Conservation (phyloP, 2,329 filamentous ascomycete genomes). For the Lachnellula willkommii region DNA sequence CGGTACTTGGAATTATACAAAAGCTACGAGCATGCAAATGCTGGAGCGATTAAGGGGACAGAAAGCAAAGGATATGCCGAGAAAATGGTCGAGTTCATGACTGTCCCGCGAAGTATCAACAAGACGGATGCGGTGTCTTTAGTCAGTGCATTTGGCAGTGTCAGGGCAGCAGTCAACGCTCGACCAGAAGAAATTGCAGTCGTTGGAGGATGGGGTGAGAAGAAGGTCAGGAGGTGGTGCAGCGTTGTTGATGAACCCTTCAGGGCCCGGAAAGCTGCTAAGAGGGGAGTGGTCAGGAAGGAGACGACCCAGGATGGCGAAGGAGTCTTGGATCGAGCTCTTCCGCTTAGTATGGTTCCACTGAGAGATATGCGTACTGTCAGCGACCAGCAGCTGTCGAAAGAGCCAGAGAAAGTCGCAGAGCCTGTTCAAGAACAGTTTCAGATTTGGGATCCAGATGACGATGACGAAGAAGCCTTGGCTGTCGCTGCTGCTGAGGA, state of each 20-base stretch:
- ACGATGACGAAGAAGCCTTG: slow-evolving; percentile 46
- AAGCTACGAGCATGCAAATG: slow-evolving; percentile 78
- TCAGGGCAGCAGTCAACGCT: slow-evolving; percentile 82
- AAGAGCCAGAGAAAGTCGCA: slow-evolving; percentile 3
- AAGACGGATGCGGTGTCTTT: slow-evolving; percentile 89
- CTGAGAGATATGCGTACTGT: slow-evolving; percentile 21
- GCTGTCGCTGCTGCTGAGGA: slow-evolving; percentile 43
- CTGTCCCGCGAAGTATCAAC: slow-evolving; percentile 82
- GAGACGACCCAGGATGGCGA: slow-evolving; percentile 16
- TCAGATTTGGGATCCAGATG: slow-evolving; percentile 34
- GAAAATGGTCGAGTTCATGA: slow-evolving; percentile 86
- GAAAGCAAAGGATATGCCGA: slow-evolving; percentile 81
- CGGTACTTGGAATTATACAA: slow-evolving; percentile 95
- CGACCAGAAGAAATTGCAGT: slow-evolving; percentile 76
- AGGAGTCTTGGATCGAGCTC: slow-evolving; percentile 35
- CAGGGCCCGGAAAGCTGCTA: slow-evolving; percentile 65
- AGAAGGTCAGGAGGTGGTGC: slow-evolving; percentile 86
- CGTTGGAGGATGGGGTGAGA: slow-evolving; percentile 91
- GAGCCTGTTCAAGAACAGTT: slow-evolving; percentile 29
- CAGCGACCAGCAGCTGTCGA: slow-evolving; percentile 5
- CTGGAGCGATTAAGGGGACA: slow-evolving; percentile 76
- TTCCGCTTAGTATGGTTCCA: slow-evolving; percentile 28
- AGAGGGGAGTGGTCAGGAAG: slow-evolving; percentile 35
- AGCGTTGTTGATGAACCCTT: slow-evolving; percentile 81
- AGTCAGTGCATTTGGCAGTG: slow-evolving; percentile 85